These are phyloP conservation scores for Fusarium brachygibbosum DNA, from an alignment of 2,329 filamentous ascomycete genomes.

Conservation along the genomic window DNA sequence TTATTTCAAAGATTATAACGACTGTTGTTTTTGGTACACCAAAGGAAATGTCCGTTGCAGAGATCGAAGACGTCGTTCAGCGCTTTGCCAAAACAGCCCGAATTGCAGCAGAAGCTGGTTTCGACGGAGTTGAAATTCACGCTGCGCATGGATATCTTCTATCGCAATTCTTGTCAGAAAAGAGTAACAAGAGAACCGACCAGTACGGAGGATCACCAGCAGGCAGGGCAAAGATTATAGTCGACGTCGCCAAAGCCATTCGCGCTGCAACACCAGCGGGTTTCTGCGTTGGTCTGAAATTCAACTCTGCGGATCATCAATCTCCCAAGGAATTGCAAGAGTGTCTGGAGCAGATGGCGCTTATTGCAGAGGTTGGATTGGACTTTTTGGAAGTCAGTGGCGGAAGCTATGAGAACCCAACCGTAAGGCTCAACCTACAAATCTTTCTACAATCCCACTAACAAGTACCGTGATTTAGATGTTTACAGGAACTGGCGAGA, in stretches of 20 bases:
- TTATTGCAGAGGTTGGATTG: conserved; percentile 63
- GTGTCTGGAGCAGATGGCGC: conserved; percentile 69
- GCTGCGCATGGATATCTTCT: conserved; percentile 70
- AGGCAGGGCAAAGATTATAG: conserved; percentile 63
- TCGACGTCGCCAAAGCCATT: conserved; percentile 63
- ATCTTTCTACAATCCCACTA: background rate
- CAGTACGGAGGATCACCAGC: conserved; percentile 66
- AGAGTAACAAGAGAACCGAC: conserved; percentile 66
- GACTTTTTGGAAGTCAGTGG: conserved; percentile 79
- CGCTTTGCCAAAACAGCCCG: conserved; percentile 68
- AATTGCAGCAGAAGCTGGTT: conserved; percentile 61
- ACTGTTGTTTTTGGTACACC: conserved; percentile 65
- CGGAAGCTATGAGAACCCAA: conserved; percentile 69
- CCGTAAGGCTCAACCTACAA: conserved; percentile 49
- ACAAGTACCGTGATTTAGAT: conserved; percentile 49
- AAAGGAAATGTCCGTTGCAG: conserved; percentile 65
- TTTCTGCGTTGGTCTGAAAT: conserved; percentile 67
- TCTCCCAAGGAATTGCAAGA: conserved; percentile 59
- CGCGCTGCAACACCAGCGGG: conserved; percentile 53
- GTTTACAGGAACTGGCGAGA: conserved; percentile 46
- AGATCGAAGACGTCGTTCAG: conserved; percentile 66
- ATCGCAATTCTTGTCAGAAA: conserved; percentile 66
- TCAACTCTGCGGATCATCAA: conserved; percentile 71
- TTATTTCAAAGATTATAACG: conserved; percentile 52
- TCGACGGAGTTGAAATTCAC: conserved; percentile 62